Percentiles rank a stretch among this genome's conserved stretches.
Conservation (phyloP, 2,329 filamentous ascomycete species). For the Pseudopyricularia cyperi region DNA sequence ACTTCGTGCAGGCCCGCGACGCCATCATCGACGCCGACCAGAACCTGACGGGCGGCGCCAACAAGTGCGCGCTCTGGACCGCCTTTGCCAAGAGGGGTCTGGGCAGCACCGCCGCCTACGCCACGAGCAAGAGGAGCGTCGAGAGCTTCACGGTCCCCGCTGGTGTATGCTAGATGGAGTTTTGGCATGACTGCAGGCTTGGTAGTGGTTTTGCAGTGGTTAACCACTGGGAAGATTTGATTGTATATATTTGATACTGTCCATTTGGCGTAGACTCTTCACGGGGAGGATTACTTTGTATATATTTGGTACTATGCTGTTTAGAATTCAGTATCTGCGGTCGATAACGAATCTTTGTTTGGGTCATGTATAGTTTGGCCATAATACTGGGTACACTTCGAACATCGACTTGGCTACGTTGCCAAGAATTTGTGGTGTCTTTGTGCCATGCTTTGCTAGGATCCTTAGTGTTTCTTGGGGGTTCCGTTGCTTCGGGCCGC, state of each 20-base stretch:
- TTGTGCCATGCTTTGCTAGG: too few relatives aligned
- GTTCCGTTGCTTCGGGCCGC: too few relatives aligned
- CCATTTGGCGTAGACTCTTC: too few relatives aligned
- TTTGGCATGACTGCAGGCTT: background rate
- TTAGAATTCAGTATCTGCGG: background rate
- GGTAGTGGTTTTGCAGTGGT: background rate
- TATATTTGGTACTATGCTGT: background rate
- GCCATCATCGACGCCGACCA: conserved; percentile 43
- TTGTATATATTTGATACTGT: too few relatives aligned
- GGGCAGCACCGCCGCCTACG: conserved; percentile 23
- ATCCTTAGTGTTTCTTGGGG: too few relatives aligned
- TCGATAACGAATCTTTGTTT: background rate
- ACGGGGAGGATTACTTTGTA: background rate
- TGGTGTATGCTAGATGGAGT: conserved; percentile 8
- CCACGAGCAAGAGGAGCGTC: conserved; percentile 11
- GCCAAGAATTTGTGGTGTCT: too few relatives aligned
- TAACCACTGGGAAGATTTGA: too few relatives aligned
- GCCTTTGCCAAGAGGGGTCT: conserved; percentile 45
- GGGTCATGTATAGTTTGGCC: too few relatives aligned
- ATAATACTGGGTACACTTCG: too few relatives aligned
- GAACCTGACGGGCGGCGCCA: conserved; percentile 34
- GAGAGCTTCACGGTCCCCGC: conserved; percentile 18
- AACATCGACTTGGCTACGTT: too few relatives aligned
- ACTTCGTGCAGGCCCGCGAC: conserved; percentile 36
- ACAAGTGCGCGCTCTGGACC: conserved; percentile 38